A percentile compares a stretch with the other conserved stretches of the same genome.
Conservation (phyloP, 2,329 filamentous ascomycete genomes). For the Boeremia lycopersici region DNA sequence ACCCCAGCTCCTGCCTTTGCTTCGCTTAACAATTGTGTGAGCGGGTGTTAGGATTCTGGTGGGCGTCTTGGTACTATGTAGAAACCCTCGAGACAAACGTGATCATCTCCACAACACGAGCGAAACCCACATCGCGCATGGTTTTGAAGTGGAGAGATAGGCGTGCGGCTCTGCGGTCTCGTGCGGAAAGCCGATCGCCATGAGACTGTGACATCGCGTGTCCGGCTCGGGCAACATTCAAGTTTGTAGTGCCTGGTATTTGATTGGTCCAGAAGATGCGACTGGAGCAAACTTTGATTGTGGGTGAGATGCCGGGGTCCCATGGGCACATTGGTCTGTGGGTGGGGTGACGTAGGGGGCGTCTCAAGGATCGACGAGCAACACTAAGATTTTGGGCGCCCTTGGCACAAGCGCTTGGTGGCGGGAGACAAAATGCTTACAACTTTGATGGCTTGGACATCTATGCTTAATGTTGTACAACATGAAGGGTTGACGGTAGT, state of each 20-base stretch:
- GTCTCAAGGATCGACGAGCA: not conserved
- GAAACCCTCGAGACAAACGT: not conserved
- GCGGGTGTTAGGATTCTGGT: not conserved
- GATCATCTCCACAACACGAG: not conserved
- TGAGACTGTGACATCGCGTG: slow-evolving; percentile 3
- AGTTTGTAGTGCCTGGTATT: not conserved
- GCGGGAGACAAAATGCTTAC: slow-evolving; percentile 4
- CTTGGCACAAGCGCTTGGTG: slow-evolving; percentile 17
- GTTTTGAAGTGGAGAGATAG: not conserved
- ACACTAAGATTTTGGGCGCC: slow-evolving; percentile 13
- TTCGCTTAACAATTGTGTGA: not conserved
- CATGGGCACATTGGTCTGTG: slow-evolving; percentile 2
- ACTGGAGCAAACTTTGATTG: not conserved
- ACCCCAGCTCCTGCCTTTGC: not conserved
- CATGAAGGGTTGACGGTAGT: not conserved
- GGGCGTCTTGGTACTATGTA: not conserved
- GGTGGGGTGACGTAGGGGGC: slow-evolving; percentile 11
- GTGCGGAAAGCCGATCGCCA: not conserved
- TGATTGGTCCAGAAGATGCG: not conserved
- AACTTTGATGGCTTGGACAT: not conserved
- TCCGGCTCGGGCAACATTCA: not conserved
- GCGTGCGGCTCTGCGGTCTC: slow-evolving; percentile 11
- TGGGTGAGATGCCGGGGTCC: slow-evolving; percentile 14
- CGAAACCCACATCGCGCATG: not conserved
- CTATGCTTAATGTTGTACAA: slow-evolving; percentile 1